Conservation (phyloP, 2,329 filamentous ascomycete species). For the Pseudopyrenochaeta lycopersici region DNA sequence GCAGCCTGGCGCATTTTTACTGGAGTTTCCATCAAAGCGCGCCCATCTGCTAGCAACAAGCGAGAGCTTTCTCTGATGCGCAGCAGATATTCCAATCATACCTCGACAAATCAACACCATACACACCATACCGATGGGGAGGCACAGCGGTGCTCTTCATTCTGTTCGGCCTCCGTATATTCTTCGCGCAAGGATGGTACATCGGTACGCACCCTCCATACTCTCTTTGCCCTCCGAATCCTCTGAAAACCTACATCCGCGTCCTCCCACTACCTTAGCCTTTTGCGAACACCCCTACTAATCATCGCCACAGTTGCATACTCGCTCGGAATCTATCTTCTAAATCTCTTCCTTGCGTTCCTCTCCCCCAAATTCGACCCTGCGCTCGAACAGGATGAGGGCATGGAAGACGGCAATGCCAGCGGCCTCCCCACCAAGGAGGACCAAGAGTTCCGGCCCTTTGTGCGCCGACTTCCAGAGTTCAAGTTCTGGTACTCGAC, state of each 20-base stretch:
- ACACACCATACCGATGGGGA: slow-evolving; percentile 87
- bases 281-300: slow-evolving; percentile 2
- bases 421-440: slow-evolving; percentile 89
- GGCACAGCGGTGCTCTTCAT: slow-evolving; percentile 79
- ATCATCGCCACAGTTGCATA: slow-evolving; percentile 76
- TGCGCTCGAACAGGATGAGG: slow-evolving; percentile 91
- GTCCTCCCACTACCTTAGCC: background rate
- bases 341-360: slow-evolving; percentile 99
- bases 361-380: slow-evolving; percentile 98
- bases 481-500: slow-evolving; percentile 99
- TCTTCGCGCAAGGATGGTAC: slow-evolving; percentile 97
- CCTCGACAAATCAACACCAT: slow-evolving; percentile 92
- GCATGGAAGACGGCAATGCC: slow-evolving; percentile 88
- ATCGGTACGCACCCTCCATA: slow-evolving; percentile 71
- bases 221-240: background rate
- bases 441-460: slow-evolving; percentile 97
- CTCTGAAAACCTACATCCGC: slow-evolving; percentile 1
- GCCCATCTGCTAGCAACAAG: background rate
- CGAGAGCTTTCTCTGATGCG: slow-evolving; percentile 21
- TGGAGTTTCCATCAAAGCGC: background rate
- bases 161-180: slow-evolving; percentile 87
- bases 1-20: slow-evolving; percentile 17
- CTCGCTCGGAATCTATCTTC: slow-evolving; percentile 96
- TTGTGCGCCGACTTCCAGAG: slow-evolving; percentile 93
- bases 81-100: slow-evolving; percentile 89